Base-by-base conservation (phyloP, 352 stramenopile genomes). In the Phytophthora tentaculata region DNA sequence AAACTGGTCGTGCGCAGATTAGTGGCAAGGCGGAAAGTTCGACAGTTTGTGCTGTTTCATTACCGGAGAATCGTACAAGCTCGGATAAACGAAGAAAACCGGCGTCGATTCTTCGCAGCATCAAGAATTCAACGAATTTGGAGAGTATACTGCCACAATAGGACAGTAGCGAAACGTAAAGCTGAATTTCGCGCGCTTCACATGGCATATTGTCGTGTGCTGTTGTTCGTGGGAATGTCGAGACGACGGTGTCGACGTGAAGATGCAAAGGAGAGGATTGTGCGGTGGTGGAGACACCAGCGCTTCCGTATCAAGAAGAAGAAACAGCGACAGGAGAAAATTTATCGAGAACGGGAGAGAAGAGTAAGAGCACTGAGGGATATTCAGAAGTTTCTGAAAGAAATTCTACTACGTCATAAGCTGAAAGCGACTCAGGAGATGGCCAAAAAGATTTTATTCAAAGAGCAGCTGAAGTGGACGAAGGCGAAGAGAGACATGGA, bases 401-500 rank as follows among this genome's bases (percentile, higher is more conserved):
- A 91, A 64, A 65, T 76, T 55, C 8, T 81, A 16, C 56, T 91
- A 3, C 77, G 77, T 0, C 58, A 64, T 2, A 64, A 68, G 45
- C 54, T 90, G 19, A 73, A 68, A n/a, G 58, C 61, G 20, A 79
- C 64, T 5, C 64, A 76, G 17, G 69, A 74, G 23, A 56, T 59
- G 37, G 61, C 77, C 13, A 80, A 77, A 19, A 77, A 75, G 4
- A 60, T 84, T 10, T 54, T 80, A 20, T 81, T 86, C 47, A 79
- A 84, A 29, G 56, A 83, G 26, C 71, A 86, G 17, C 51, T 88
- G 0, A 68, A 72, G n/a, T 74, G 71, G 32, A 77, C 79, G 3
- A 86, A 88, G 28, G 73, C 73, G 1, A 77, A 78, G 12, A 69
- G 73, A 45, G 81, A 91, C 9, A 67, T 81, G 28, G 66, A 81